These are phyloP conservation scores for Fusarium metavorans DNA, from an alignment of 2,329 filamentous ascomycete species.

Conservation along the genomic window DNA sequence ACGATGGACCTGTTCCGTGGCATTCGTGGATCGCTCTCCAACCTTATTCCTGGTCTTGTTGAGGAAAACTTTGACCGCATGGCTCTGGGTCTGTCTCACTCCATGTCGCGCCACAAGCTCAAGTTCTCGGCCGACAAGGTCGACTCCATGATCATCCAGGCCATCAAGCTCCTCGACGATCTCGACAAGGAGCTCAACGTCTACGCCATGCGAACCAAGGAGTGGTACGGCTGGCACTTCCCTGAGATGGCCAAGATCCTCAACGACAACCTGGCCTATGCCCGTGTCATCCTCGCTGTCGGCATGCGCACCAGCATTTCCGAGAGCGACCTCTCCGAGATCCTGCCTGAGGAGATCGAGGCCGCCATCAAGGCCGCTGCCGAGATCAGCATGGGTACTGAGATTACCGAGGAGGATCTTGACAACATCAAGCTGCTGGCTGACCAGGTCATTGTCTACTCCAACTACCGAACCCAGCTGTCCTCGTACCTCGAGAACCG, in stretches of 20 bases:
- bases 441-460: slow-evolving; percentile 92
- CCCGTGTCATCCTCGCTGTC: slow-evolving; percentile 87
- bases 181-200: slow-evolving; percentile 99
- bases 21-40: slow-evolving; percentile 90
- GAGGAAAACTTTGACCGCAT: slow-evolving; percentile 92
- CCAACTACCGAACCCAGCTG: slow-evolving; percentile 89
- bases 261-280: slow-evolving; percentile 96
- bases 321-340: slow-evolving; percentile 83
- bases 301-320: slow-evolving; percentile 88
- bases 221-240: slow-evolving; percentile 99
- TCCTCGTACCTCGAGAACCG: slow-evolving; percentile 90
- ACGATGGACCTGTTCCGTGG: slow-evolving; percentile 89
- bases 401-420: slow-evolving; percentile 92
- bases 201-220: slow-evolving; percentile 99
- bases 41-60: slow-evolving; percentile 88
- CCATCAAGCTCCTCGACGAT: slow-evolving; percentile 92
- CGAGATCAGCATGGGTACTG: slow-evolving; percentile 98
- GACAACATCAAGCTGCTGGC: slow-evolving; percentile 93
- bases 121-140: slow-evolving; percentile 99
- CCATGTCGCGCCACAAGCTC: slow-evolving; percentile 95
- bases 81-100: slow-evolving; percentile 96
- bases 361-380: slow-evolving; percentile 90
- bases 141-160: slow-evolving; percentile 99
- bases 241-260: slow-evolving; percentile 97
- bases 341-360: slow-evolving; percentile 96